Evolutionary conservation across 1,139 yeast species (phyloP), one percentile per base, ranked within the genome.

Genomic region (Yamadazyma sp.): DNA sequence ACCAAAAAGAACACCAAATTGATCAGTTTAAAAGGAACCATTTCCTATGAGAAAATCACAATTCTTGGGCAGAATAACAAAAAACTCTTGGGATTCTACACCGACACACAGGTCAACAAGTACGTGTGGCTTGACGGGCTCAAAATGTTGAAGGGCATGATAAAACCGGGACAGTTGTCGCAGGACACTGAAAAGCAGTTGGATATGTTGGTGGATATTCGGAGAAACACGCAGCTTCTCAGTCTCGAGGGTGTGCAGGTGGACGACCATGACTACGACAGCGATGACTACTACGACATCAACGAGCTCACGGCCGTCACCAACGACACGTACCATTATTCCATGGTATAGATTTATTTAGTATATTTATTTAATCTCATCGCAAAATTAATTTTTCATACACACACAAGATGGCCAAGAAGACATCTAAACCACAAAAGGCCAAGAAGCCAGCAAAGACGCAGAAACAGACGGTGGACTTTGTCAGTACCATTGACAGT

Each of bases 51-150:
- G 35, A 78, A 73, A 47, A 77, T 81, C 40, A 63, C 75, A 1
- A 55, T 81, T 16, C 42, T 70, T 6, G 80, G 76, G 25, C 65
- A 68, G 30, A 61, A 62, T 29, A 59, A 61, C 29, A 67, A 70
- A 39, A 54, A 57, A 16, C 48, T 80, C 12, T 67, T 86, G 42
- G 61, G 71, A 17, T 83, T 86, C 51, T 86, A 75, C 57, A 77
- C 86, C 6, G 92, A 86, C 46, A 82, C 89, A 5, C 76, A 78
- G 44, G 88, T 83, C 37, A 75, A 79, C 42, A 80, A 85, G 37
- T 78, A 76, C 42, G 79, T 82, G 9, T 87, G 95, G 94, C 67
- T 83, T 33, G 95, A 87, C 60, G 96, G 95, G 1, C 60, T 87
- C 41, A 80, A 78, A 55, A 69, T 86, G 73, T 66, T 85, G 48